These are phyloP conservation scores for Metrosideros polymorpha DNA, from an alignment of 441 rosid genomes.

Conservation along the genomic window DNA sequence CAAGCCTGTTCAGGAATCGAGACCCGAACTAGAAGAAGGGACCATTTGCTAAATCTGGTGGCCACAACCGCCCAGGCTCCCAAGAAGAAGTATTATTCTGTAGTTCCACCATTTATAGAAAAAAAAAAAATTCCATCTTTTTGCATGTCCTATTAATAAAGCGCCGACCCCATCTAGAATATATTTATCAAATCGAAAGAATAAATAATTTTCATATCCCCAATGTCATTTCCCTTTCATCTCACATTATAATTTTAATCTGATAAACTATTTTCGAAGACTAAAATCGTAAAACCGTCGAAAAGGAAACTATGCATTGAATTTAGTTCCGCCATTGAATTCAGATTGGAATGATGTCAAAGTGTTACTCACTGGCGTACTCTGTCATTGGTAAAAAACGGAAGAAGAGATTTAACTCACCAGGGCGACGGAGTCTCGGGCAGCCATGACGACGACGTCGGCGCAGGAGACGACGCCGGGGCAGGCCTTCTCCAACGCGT, in stretches of 20 bases:
- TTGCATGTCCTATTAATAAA: background rate
- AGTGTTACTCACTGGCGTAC: background rate
- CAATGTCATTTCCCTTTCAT: background rate
- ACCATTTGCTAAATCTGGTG: background rate
- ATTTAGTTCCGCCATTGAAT: background rate
- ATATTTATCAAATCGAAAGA: background rate
- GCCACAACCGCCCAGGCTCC: background rate
- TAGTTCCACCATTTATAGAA: background rate
- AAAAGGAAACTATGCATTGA: too few relatives aligned
- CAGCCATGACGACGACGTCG: constrained; percentile 80
- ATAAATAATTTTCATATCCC: background rate
- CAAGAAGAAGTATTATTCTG: background rate
- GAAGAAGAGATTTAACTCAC: constrained; percentile 23
- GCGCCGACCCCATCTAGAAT: background rate
- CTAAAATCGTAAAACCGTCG: too few relatives aligned
- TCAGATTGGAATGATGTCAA: background rate
- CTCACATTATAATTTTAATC: background rate
- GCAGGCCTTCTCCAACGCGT: constrained; percentile 65
- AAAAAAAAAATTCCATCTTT: background rate
- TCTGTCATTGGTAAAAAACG: background rate
- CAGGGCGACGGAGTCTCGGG: constrained; percentile 86
- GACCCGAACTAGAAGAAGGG: background rate
- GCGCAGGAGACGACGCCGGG: constrained; percentile 86
- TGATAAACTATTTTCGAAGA: too few relatives aligned
- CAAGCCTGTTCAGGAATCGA: background rate